Conservation (phyloP, 1,284 basidiomycete species). For the Omphalotus olearius region DNA sequence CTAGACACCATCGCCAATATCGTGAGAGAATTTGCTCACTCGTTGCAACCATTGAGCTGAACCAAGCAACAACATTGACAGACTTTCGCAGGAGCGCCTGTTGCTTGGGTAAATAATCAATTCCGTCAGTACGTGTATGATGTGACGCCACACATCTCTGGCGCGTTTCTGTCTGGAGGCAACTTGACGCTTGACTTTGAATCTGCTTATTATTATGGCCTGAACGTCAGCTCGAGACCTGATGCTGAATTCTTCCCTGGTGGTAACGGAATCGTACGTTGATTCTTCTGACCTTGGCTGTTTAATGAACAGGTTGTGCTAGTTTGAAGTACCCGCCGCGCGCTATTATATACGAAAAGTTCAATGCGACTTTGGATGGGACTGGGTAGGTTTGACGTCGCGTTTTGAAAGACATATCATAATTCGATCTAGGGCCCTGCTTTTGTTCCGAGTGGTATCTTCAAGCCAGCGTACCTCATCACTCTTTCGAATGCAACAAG, state of each 20-base stretch:
- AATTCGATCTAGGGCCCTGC: slow-evolving; percentile 42
- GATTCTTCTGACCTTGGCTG: background rate
- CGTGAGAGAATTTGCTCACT: slow-evolving; percentile 17
- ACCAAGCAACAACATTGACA: slow-evolving; percentile 22
- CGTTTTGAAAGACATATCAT: background rate
- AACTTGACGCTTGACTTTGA: slow-evolving; percentile 51
- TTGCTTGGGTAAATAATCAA: slow-evolving; percentile 57
- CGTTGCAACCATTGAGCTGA: background rate
- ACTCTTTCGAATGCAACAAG: slow-evolving; percentile 28
- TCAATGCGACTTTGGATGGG: slow-evolving; percentile 56
- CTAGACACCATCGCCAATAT: slow-evolving; percentile 58
- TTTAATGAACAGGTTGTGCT: background rate
- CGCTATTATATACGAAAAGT: slow-evolving; percentile 49
- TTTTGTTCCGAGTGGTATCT: slow-evolving; percentile 51
- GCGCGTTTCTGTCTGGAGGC: slow-evolving; percentile 22
- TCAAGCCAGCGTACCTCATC: slow-evolving; percentile 49
- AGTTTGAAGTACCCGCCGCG: slow-evolving; percentile 49
- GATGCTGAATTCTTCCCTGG: slow-evolving; percentile 40
- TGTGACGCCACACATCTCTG: slow-evolving; percentile 36
- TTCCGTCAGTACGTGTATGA: slow-evolving; percentile 55
- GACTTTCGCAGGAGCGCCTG: slow-evolving; percentile 46
- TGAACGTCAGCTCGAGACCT: slow-evolving; percentile 45
- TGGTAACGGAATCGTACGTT: slow-evolving; percentile 18
- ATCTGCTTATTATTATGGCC: slow-evolving; percentile 48
- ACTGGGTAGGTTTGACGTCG: slow-evolving; percentile 38